Percentiles rank a stretch among this genome's conserved stretches.
Conservation (phyloP, 129 eudicot species). For the Chrysanthemum lavandulifolium region DNA sequence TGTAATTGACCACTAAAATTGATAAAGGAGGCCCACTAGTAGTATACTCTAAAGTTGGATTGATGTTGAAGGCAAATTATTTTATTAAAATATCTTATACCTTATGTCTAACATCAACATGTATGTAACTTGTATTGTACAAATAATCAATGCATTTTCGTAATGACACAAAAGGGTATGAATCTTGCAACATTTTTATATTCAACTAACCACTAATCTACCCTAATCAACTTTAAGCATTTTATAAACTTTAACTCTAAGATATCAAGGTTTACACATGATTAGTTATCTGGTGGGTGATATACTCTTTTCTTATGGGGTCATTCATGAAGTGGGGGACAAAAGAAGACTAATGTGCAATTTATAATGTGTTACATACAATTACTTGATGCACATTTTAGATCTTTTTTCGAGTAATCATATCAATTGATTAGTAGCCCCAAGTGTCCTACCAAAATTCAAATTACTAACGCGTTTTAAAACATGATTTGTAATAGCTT, state of each 20-base stretch:
- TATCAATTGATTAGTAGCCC: constrained; percentile 20
- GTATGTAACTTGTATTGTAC: constrained; percentile 19
- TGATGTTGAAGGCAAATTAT: not conserved
- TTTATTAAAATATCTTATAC: not conserved
- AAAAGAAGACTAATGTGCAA: constrained; percentile 27
- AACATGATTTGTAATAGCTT: not conserved
- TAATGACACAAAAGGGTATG: not conserved
- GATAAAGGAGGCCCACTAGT: no score
- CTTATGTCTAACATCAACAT: constrained; percentile 11
- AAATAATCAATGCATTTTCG: not conserved
- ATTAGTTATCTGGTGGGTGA: constrained; percentile 32
- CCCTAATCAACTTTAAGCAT: constrained; percentile 20
- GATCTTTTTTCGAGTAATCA: constrained; percentile 18
- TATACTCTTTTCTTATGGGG: constrained; percentile 20
- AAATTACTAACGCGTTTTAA: constrained; percentile 9
- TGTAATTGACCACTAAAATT: not conserved
- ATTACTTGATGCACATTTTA: constrained; percentile 16
- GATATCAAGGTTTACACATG: constrained; percentile 37
- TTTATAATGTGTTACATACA: constrained; percentile 15
- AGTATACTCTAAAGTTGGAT: constrained; percentile 8
- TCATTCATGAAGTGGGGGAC: constrained; percentile 36
- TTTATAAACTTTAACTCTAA: constrained; percentile 50
- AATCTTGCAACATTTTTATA: not conserved
- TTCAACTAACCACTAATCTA: constrained; percentile 25
- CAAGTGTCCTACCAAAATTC: constrained; percentile 20